phyloP scores from a whole-genome alignment of 2,329 filamentous ascomycete species.

The Thelonectria olida region DNA sequence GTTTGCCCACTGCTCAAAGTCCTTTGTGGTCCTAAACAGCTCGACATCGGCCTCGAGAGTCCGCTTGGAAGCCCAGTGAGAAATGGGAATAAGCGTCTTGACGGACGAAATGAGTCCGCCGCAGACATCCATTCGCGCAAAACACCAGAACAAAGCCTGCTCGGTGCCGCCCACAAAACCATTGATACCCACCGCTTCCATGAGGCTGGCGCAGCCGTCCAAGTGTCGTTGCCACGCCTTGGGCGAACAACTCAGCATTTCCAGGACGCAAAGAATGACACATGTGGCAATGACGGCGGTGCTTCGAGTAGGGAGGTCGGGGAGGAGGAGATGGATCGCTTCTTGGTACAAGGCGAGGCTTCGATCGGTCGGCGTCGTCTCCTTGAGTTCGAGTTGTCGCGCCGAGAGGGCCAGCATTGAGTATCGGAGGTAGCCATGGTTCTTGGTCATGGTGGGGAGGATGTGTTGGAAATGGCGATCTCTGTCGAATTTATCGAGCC shows the following conservation, averaged over 20 bases:
- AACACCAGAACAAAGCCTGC: constrained; percentile 64
- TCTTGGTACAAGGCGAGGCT: constrained; percentile 60
- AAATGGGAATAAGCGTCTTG: constrained; percentile 58
- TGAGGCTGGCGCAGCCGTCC: constrained; percentile 60
- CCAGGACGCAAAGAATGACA: constrained; percentile 62
- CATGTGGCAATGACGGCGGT: constrained; percentile 62
- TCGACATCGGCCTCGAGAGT: constrained; percentile 43
- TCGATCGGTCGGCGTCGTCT: constrained; percentile 46
- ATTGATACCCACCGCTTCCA: constrained; percentile 60
- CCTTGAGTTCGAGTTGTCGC: constrained; percentile 58
- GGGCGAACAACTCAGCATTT: constrained; percentile 60
- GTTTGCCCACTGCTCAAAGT: constrained; percentile 60
- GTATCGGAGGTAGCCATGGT: constrained; percentile 55
- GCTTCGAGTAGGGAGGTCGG: constrained; percentile 56
- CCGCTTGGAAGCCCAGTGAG: constrained; percentile 53
- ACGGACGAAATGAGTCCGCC: constrained; percentile 62
- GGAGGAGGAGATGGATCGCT: constrained; percentile 59
- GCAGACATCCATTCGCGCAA: constrained; percentile 63
- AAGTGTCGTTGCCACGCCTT: constrained; percentile 61
- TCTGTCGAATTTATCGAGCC: constrained; percentile 64
- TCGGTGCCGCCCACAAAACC: constrained; percentile 59
- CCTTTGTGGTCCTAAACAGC: constrained; percentile 46
- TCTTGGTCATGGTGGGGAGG: constrained; percentile 56
- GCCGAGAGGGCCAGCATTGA: constrained; percentile 62
- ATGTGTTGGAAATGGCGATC: constrained; percentile 57